Evolutionary conservation across 2,329 filamentous ascomycete genomes (phyloP), one percentile per base, ranked within the genome.

Genomic region (Pyricularia pennisetigena): DNA sequence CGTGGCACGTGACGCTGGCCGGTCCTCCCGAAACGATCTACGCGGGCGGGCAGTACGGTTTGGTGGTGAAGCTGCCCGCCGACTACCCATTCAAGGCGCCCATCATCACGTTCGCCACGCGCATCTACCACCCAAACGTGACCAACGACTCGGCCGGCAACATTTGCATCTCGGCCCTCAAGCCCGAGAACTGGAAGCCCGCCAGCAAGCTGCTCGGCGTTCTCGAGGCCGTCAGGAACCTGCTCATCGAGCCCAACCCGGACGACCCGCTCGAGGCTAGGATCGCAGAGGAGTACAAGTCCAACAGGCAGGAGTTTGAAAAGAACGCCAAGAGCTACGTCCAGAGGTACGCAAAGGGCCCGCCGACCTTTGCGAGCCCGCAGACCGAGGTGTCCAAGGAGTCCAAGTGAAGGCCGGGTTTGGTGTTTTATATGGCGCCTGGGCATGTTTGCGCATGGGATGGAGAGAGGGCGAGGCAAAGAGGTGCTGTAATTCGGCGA

Each of bases 121-220:
- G 94, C 80, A 91, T 97, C 83, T 97, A 97, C 85, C 94, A 97
- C 82, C 93, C 94, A 63, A 97, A 97, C 80, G 87, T 97, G 69
- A 93, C 90, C 75, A 95, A 97, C 84, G 93, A 97, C 78, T 85
- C 86, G 75, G 86, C 88, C 72, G 94, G 94, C 70, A 90, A 85
- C 79, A 92, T 97, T 87, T 97, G 94, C 80, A 84, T 97, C 63
- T 88, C 87, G 70, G 86, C 94, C 78, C 87, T 97, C 73, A 92
- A 94, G 76, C 79, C 90, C 32, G 93, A 97, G 74, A 89, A 92
- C 79, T 97, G 94, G 94, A 97, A 97, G 84, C 94, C 94, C 23
- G 89, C 89, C 70, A 91, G 90, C 74, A 90, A 89, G 80, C 85
- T 97, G 72, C 79, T 81, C 64, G 86, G 87, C 67, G 92, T 97